These are phyloP conservation scores for Globomyces pollinis-pini DNA, from an alignment of 192 early-diverging fungal genomes.

Conservation along the genomic window DNA sequence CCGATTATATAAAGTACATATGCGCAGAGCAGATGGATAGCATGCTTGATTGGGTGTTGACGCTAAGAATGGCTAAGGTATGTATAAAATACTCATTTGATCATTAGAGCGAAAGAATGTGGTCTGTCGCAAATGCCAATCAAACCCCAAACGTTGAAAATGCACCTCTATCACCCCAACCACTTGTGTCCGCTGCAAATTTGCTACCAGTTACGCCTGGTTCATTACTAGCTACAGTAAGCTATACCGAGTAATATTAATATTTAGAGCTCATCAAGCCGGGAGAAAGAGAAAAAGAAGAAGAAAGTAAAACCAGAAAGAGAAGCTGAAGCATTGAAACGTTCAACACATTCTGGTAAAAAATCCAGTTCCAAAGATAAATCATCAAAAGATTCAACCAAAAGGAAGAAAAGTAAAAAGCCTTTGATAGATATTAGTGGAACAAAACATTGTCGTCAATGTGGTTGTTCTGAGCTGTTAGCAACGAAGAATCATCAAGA, in stretches of 20 bases:
- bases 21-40: slow-evolving; percentile 58
- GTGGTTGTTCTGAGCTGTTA: slow-evolving; percentile 37
- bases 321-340: no score
- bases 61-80: slow-evolving; percentile 65
- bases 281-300: not conserved
- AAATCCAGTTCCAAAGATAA: not conserved
- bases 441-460: slow-evolving; percentile 27
- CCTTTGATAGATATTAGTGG: slow-evolving; percentile 36
- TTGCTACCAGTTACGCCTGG: not conserved
- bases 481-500: slow-evolving; percentile 1
- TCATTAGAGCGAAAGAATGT: slow-evolving; percentile 4
- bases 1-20: slow-evolving; percentile 73
- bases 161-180: not conserved
- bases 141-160: not conserved
- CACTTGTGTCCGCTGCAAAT: not conserved
- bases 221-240: not conserved
- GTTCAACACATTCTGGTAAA: not conserved
- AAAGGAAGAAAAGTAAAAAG: slow-evolving; percentile 14
- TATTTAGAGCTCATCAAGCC: not conserved
- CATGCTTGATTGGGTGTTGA: slow-evolving; percentile 65
- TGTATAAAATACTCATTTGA: not conserved
- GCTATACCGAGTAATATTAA: not conserved
- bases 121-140: no score
- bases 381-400: not conserved
- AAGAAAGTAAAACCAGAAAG: not conserved